Percentiles rank a stretch among this genome's conserved stretches.
Evolutionary conservation across 2,329 filamentous ascomycete species (phyloP).

Genomic region (Exophiala sp.): DNA sequence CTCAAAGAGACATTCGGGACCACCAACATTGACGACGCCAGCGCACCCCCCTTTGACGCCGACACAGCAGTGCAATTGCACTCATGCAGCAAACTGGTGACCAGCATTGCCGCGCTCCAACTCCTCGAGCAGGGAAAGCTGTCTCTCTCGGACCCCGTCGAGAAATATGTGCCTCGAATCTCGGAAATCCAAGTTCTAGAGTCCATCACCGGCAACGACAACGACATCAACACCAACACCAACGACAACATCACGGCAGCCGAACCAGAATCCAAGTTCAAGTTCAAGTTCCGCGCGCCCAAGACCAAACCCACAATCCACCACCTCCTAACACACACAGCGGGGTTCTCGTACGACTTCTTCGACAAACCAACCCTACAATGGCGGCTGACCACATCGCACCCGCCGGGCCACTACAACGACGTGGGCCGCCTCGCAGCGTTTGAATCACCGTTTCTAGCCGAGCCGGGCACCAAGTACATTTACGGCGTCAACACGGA

Average conservation of each 20-base stretch:
- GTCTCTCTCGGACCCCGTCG: slow-evolving; percentile 22
- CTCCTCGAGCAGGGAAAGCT: slow-evolving; percentile 25
- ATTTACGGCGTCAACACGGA: slow-evolving; percentile 38
- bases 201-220: slow-evolving; percentile 4
- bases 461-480: slow-evolving; percentile 23
- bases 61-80: slow-evolving; percentile 20
- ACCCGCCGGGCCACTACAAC: slow-evolving; percentile 8
- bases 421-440: slow-evolving; percentile 3
- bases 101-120: slow-evolving; percentile 22
- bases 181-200: slow-evolving; percentile 21
- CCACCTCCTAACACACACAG: slow-evolving; percentile 24
- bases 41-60: slow-evolving; percentile 12
- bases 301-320: slow-evolving; percentile 20
- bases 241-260: too few relatives aligned
- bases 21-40: slow-evolving; percentile 14
- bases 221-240: too few relatives aligned
- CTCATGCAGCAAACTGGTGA: slow-evolving; percentile 26
- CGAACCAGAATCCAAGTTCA: too few relatives aligned
- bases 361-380: slow-evolving; percentile 17
- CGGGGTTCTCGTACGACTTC: slow-evolving; percentile 25
- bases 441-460: slow-evolving; percentile 16
- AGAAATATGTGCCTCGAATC: slow-evolving; percentile 23
- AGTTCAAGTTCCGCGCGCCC: slow-evolving; percentile 16
- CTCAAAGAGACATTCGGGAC: slow-evolving; percentile 21
- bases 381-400: slow-evolving; percentile 12